A percentile compares a stretch with the other conserved stretches of the same genome.
Conservation (phyloP, 164 flowering plant genomes). For the grape (Vitis vinifera) region DNA sequence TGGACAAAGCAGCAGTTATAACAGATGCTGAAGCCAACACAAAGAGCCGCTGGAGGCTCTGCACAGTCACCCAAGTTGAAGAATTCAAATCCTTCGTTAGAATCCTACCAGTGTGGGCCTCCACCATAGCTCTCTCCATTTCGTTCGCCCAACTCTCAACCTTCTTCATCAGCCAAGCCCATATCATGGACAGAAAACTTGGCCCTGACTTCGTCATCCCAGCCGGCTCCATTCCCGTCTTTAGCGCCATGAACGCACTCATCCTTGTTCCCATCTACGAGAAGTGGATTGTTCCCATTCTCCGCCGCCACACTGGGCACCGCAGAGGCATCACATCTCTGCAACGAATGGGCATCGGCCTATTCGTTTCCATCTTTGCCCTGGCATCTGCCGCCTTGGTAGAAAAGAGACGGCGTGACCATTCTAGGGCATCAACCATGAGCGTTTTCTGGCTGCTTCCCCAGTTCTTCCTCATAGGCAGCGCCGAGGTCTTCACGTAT, state of each 20-base stretch:
- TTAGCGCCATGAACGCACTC: constrained; percentile 54
- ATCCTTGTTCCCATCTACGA: constrained; percentile 66
- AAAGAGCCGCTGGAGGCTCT: constrained; percentile 55
- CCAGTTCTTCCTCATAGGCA: constrained; percentile 60
- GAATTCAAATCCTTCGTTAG: constrained; percentile 57
- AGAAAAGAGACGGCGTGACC: constrained; percentile 43
- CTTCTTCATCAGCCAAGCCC: constrained; percentile 69
- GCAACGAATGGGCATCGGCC: constrained; percentile 71
- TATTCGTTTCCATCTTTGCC: constrained; percentile 53
- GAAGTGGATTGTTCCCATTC: constrained; percentile 39
- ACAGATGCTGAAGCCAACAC: constrained; percentile 28
- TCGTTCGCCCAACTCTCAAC: constrained; percentile 64
- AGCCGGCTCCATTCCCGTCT: constrained; percentile 55
- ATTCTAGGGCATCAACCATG: constrained; percentile 17
- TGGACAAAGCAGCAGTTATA: constrained; percentile 67
- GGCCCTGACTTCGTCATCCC: constrained; percentile 54
- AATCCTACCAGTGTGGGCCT: constrained; percentile 64
- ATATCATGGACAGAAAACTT: constrained; percentile 51
- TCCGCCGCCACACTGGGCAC: constrained; percentile 49
- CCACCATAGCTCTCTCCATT: constrained; percentile 69
- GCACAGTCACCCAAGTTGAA: constrained; percentile 78
- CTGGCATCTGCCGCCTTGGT: constrained; percentile 48
- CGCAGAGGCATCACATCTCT: constrained; percentile 60
- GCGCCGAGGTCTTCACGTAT: constrained; percentile 66
- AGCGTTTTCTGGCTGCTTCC: constrained; percentile 71